Conservation (phyloP, 441 rosid species). For the Macaranga tanarius region DNA sequence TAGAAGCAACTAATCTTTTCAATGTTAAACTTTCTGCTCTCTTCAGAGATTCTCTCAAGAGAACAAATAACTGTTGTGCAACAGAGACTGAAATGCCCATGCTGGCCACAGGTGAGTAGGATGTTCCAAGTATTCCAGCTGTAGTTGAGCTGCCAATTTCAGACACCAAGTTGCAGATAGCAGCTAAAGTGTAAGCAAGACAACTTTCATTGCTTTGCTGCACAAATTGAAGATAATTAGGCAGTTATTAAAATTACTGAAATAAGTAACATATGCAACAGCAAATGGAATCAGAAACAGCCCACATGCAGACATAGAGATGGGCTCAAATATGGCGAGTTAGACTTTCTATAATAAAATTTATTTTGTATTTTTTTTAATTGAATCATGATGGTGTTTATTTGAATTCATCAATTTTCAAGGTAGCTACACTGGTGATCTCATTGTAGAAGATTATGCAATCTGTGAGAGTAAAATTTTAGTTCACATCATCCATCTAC, state of each 20-base stretch:
- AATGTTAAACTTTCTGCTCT: constrained; percentile 86
- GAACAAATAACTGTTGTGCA: constrained; percentile 85
- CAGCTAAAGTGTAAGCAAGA: constrained; percentile 91
- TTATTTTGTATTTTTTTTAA: background rate
- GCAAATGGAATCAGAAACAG: too few relatives aligned
- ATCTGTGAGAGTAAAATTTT: too few relatives aligned
- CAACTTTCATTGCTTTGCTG: constrained; percentile 92
- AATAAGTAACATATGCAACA: constrained; percentile 5
- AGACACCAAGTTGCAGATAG: constrained; percentile 85
- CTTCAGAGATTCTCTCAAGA: constrained; percentile 73
- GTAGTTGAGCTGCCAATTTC: constrained; percentile 80
- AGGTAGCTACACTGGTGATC: background rate
- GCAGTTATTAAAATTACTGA: background rate
- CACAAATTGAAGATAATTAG: constrained; percentile 34
- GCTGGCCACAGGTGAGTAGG: constrained; percentile 64
- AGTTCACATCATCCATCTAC: background rate
- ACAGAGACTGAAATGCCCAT: constrained; percentile 69
- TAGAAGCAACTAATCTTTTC: constrained; percentile 81
- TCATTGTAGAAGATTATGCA: background rate
- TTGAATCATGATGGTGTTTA: background rate
- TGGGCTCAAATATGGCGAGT: background rate
- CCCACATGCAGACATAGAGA: background rate
- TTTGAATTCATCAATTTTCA: background rate
- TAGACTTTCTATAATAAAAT: background rate
- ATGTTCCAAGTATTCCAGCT: constrained; percentile 71